Percentiles rank a stretch among this genome's conserved stretches.
phyloP scores from a whole-genome alignment of 75 land plant genomes.

The Azolla pinnata region DNA sequence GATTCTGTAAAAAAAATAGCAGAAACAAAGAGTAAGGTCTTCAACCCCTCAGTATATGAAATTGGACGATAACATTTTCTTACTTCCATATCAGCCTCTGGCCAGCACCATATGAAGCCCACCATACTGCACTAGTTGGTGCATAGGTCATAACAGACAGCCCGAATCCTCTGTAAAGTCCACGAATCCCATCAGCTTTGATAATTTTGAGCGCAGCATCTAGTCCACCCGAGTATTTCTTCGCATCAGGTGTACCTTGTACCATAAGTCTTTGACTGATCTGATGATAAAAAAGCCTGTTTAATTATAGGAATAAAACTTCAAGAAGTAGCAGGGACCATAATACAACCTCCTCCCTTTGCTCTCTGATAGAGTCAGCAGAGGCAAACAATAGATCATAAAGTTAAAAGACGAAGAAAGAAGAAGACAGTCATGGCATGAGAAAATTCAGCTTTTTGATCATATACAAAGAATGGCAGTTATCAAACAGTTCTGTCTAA shows the following conservation, averaged over 20 bases:
- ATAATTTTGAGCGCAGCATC: slow-evolving; percentile 78
- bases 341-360: too few relatives aligned
- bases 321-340: too few relatives aligned
- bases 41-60: not conserved
- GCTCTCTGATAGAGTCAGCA: too few relatives aligned
- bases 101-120: slow-evolving; percentile 96
- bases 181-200: slow-evolving; percentile 77
- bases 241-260: slow-evolving; percentile 82
- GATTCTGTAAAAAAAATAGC: too few relatives aligned
- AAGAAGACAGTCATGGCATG: too few relatives aligned
- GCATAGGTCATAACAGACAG: slow-evolving; percentile 87
- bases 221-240: slow-evolving; percentile 74
- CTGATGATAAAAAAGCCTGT: slow-evolving; percentile 30
- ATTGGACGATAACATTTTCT: too few relatives aligned
- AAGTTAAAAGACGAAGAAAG: too few relatives aligned
- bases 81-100: slow-evolving; percentile 90
- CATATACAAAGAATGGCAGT: too few relatives aligned
- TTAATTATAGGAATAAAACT: too few relatives aligned
- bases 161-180: slow-evolving; percentile 93
- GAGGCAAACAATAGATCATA: too few relatives aligned
- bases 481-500: too few relatives aligned
- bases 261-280: slow-evolving; percentile 97
- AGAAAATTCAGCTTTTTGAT: too few relatives aligned
- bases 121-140: slow-evolving; percentile 99
- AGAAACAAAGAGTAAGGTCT: not conserved